Conservation (phyloP, 192 early-diverging fungal species). For the Mortierella hygrophila region DNA sequence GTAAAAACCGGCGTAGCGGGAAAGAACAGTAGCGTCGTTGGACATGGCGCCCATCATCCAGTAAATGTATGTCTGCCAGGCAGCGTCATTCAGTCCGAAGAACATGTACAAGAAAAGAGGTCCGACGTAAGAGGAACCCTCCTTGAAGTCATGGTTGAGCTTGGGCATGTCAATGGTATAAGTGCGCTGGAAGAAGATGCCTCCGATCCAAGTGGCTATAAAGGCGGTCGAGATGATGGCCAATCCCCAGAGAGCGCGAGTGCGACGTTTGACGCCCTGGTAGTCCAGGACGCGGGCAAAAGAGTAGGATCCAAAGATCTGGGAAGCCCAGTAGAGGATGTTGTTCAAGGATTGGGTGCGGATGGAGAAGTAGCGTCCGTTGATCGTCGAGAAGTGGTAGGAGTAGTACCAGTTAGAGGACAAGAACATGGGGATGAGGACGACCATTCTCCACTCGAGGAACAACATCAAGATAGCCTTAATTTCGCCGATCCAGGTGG, state of each 20-base stretch:
- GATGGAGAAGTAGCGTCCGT: slow-evolving; percentile 75
- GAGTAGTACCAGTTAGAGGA: slow-evolving; percentile 88
- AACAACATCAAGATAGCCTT: slow-evolving; percentile 70
- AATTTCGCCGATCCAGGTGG: slow-evolving; percentile 71
- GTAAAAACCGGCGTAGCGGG: slow-evolving; percentile 89
- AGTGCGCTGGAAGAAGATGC: slow-evolving; percentile 68
- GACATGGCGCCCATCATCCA: slow-evolving; percentile 90
- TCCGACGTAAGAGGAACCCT: slow-evolving; percentile 62
- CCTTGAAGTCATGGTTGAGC: slow-evolving; percentile 60
- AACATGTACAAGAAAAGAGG: slow-evolving; percentile 78
- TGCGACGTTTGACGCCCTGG: slow-evolving; percentile 63
- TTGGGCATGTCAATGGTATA: slow-evolving; percentile 56
- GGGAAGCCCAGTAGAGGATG: slow-evolving; percentile 81
- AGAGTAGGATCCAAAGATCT: slow-evolving; percentile 75
- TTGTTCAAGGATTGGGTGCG: slow-evolving; percentile 82
- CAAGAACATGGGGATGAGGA: slow-evolving; percentile 76
- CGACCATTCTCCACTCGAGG: slow-evolving; percentile 73
- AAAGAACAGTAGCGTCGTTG: slow-evolving; percentile 80
- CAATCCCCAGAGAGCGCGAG: slow-evolving; percentile 74
- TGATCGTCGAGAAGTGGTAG: slow-evolving; percentile 72
- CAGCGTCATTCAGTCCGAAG: slow-evolving; percentile 85
- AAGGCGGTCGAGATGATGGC: slow-evolving; percentile 60
- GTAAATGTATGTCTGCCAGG: slow-evolving; percentile 83
- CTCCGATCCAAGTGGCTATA: slow-evolving; percentile 76
- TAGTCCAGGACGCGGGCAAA: slow-evolving; percentile 80